phyloP scores from a whole-genome alignment of 768 basidiomycete genomes.

The Boletus speciosus region DNA sequence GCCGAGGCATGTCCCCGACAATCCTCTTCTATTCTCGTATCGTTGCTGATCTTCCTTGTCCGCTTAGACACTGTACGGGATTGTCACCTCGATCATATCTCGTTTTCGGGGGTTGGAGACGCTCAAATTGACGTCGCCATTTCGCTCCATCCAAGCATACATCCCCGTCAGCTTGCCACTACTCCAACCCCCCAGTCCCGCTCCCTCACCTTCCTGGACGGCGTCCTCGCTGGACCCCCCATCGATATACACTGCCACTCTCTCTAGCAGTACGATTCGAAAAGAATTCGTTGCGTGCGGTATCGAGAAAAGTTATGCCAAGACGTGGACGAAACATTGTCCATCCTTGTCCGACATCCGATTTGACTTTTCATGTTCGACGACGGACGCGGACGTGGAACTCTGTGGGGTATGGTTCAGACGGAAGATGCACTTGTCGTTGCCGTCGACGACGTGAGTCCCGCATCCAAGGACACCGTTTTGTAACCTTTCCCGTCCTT shows the following conservation, averaged over 20 bases:
- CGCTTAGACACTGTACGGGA: constrained; percentile 25
- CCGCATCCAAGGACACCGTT: not conserved
- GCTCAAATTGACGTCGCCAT: constrained; percentile 32
- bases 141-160: constrained; percentile 25
- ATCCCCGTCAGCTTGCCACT: constrained; percentile 7
- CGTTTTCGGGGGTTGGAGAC: constrained; percentile 27
- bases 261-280: not conserved
- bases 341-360: constrained; percentile 27
- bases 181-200: not conserved
- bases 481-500: not conserved
- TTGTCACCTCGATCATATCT: constrained; percentile 31
- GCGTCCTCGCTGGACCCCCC: not conserved
- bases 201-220: constrained; percentile 7
- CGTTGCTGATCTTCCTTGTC: not conserved
- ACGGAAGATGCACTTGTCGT: constrained; percentile 15
- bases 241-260: not conserved
- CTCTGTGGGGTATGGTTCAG: constrained; percentile 32
- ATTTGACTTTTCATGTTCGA: constrained; percentile 30
- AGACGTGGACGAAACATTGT: constrained; percentile 28
- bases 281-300: constrained; percentile 30
- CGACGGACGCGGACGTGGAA: constrained; percentile 24
- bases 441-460: not conserved
- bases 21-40: not conserved
- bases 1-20: constrained; percentile 19
- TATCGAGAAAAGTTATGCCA: constrained; percentile 25